Evolutionary conservation across 1,139 yeast genomes (phyloP).

Genomic region (Hanseniaspora uvarum): DNA sequence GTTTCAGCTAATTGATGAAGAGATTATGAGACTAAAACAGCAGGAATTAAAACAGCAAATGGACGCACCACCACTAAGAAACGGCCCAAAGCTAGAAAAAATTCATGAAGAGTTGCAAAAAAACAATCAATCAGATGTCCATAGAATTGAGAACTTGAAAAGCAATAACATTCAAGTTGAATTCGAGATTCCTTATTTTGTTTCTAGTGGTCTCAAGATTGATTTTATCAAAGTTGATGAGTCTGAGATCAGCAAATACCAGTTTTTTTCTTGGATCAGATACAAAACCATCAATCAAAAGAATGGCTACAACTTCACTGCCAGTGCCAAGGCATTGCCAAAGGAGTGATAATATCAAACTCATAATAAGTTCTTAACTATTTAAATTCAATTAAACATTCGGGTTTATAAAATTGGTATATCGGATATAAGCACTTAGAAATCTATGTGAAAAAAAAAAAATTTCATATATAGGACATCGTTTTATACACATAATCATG

Average conservation of each 20-base stretch:
- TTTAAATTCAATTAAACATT: background rate
- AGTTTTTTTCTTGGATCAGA: slow-evolving; percentile 75
- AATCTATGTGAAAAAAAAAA: background rate
- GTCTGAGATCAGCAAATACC: slow-evolving; percentile 50
- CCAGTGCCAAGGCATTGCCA: background rate
- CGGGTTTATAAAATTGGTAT: background rate
- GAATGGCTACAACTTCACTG: slow-evolving; percentile 33
- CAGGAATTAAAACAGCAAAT: slow-evolving; percentile 38
- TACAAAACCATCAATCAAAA: slow-evolving; percentile 44
- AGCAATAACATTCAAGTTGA: slow-evolving; percentile 42
- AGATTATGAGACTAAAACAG: slow-evolving; percentile 41
- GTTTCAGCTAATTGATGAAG: slow-evolving; percentile 46
- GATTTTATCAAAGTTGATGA: slow-evolving; percentile 63
- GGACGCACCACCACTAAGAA: slow-evolving; percentile 36
- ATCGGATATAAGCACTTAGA: background rate
- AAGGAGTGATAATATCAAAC: background rate
- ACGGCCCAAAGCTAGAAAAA: slow-evolving; percentile 32
- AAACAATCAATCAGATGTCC: slow-evolving; percentile 37
- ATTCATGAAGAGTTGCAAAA: slow-evolving; percentile 33
- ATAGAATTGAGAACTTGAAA: slow-evolving; percentile 20
- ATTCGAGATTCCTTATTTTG: slow-evolving; percentile 57
- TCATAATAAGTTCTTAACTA: background rate
- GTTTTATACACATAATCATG: background rate
- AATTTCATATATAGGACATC: background rate
- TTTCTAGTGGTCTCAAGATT: slow-evolving; percentile 63